These are phyloP conservation scores for Onygenales sp. DNA, from an alignment of 2,329 filamentous ascomycete species.

Conservation along the genomic window DNA sequence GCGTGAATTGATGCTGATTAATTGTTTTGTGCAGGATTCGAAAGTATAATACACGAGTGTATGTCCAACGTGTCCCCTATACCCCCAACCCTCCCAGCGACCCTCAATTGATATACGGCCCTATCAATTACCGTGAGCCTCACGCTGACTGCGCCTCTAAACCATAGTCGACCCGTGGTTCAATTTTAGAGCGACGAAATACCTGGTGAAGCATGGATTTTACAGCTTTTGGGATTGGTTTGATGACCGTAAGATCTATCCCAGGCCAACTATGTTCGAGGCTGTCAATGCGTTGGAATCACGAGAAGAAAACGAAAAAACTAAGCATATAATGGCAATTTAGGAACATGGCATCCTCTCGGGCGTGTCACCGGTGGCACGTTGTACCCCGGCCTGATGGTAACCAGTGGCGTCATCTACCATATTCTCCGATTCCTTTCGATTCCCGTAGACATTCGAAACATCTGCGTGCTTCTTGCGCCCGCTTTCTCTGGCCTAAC, in stretches of 20 bases:
- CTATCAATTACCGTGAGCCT: not conserved
- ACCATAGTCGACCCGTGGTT: conserved; percentile 94
- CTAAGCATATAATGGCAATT: conserved; percentile 11
- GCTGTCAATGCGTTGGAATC: not conserved
- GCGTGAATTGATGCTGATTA: conserved; percentile 22
- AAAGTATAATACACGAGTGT: conserved; percentile 99
- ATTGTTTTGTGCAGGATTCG: conserved; percentile 57
- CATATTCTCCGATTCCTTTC: conserved; percentile 81
- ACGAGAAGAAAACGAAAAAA: not conserved
- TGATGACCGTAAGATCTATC: conserved; percentile 64
- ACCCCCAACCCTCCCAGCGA: not conserved
- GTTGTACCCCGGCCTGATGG: conserved; percentile 98
- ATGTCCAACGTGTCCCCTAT: conserved; percentile 33
- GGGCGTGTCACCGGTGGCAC: conserved; percentile 97
- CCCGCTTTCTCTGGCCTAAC: conserved; percentile 92
- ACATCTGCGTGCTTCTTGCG: conserved; percentile 94
- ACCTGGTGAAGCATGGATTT: conserved; percentile 92
- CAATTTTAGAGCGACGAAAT: conserved; percentile 98
- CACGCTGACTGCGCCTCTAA: conserved; percentile 8
- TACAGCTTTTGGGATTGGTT: conserved; percentile 99
- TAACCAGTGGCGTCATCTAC: conserved; percentile 95
- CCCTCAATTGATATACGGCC: not conserved
- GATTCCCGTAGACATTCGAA: conserved; percentile 93
- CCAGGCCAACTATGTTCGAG: not conserved
- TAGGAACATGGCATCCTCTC: conserved; percentile 94